Percentiles rank a stretch among this genome's conserved stretches.
These are phyloP conservation scores for Xylaria sp. DNA, from an alignment of 2,329 filamentous ascomycete species.

Conservation along the genomic window DNA sequence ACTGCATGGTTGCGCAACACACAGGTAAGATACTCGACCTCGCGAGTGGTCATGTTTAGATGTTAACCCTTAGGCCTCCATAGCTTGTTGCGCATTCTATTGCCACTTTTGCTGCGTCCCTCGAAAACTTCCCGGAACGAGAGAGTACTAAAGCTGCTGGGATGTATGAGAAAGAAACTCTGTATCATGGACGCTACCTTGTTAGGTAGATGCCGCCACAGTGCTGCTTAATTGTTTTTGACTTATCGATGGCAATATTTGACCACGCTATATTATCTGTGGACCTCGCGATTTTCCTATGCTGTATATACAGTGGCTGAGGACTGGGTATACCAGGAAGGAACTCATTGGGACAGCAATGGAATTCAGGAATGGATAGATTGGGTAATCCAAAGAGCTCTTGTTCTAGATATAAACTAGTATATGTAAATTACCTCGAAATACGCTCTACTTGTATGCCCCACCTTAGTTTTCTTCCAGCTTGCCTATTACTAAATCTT, in stretches of 20 bases:
- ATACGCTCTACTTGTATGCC: neutral
- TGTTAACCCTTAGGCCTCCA: neutral
- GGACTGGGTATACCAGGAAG: neutral
- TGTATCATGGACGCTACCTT: constrained; percentile 64
- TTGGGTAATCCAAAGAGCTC: neutral
- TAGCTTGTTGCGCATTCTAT: constrained; percentile 77
- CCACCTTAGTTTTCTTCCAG: neutral
- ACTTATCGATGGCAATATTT: neutral
- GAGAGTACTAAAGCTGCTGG: constrained; percentile 44
- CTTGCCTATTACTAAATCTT: neutral
- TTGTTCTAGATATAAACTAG: neutral
- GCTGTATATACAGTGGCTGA: neutral
- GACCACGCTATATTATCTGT: neutral
- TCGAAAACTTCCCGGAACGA: constrained; percentile 72
- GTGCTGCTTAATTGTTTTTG: neutral
- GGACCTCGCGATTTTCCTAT: neutral
- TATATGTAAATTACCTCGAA: neutral
- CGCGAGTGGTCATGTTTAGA: neutral
- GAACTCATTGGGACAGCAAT: constrained; percentile 2
- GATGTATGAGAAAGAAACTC: constrained; percentile 53
- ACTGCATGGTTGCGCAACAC: constrained; percentile 72
- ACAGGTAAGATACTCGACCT: constrained; percentile 56
- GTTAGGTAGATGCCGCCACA: constrained; percentile 53
- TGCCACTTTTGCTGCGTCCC: constrained; percentile 74
- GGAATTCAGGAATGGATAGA: constrained; percentile 10